Percentiles rank a stretch among this genome's conserved stretches.
Conservation (phyloP, 176 grass and related monocot species). For the Rhynchospora breviuscula region DNA sequence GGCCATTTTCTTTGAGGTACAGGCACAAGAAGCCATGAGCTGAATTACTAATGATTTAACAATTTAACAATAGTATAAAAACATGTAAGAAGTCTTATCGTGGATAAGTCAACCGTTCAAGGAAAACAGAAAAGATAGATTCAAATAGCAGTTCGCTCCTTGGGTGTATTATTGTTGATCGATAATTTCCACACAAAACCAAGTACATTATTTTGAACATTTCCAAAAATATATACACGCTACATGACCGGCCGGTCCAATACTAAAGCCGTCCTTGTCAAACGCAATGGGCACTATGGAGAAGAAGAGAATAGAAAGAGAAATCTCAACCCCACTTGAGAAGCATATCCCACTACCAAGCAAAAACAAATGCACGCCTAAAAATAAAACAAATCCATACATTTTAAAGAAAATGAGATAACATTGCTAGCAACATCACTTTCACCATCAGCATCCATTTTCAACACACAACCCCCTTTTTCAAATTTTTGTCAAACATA, state of each 20-base stretch:
- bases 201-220: background rate
- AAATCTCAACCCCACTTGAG: constrained; percentile 38
- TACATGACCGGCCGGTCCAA: background rate
- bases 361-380: constrained; percentile 41
- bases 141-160: too few species aligned
- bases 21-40: too few species aligned
- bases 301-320: constrained; percentile 21
- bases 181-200: background rate
- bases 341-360: constrained; percentile 54
- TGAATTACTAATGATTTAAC: too few species aligned
- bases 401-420: constrained; percentile 44
- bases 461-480: constrained; percentile 29
- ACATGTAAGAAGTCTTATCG: too few species aligned
- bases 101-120: too few species aligned
- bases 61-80: too few species aligned
- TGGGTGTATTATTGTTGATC: too few species aligned
- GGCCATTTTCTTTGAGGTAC: too few species aligned
- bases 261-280: background rate
- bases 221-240: background rate
- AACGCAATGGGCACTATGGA: constrained; percentile 2
- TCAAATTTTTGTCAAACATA: constrained; percentile 63
- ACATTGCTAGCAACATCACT: constrained; percentile 35
- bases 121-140: too few species aligned
- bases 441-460: constrained; percentile 58
- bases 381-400: constrained; percentile 28